Conservation (phyloP, 371 early-diverging fungal species). For the Mucor indicus region DNA sequence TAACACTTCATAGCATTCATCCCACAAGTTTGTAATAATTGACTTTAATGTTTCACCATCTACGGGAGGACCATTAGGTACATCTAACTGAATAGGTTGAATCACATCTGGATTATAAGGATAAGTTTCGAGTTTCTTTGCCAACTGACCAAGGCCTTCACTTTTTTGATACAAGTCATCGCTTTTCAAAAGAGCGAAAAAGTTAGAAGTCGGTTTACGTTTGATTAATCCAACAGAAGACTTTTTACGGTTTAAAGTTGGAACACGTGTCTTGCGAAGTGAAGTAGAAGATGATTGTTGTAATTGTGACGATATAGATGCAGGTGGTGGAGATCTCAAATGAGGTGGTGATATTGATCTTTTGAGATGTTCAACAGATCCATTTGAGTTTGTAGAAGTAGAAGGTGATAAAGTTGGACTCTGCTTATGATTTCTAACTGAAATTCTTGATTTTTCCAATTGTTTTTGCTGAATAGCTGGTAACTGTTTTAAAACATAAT, state of each 20-base stretch:
- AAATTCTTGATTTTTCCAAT: constrained; percentile 29
- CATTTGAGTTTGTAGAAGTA: constrained; percentile 9
- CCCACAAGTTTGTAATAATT: constrained; percentile 22
- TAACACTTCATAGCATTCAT: constrained; percentile 31
- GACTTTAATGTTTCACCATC: constrained; percentile 29
- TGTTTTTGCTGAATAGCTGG: constrained; percentile 27
- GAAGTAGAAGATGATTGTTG: constrained; percentile 16
- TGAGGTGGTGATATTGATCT: constrained; percentile 29
- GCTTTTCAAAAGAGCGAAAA: constrained; percentile 28
- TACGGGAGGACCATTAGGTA: constrained; percentile 15
- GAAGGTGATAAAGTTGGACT: constrained; percentile 29
- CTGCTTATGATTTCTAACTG: constrained; percentile 2
- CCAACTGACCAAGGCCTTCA: constrained; percentile 30
- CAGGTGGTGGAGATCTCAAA: constrained; percentile 67
- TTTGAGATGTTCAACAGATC: constrained; percentile 2
- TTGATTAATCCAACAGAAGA: constrained; percentile 28
- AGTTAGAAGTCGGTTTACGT: constrained; percentile 24
- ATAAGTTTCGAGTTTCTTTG: constrained; percentile 24
- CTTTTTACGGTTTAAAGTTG: constrained; percentile 32
- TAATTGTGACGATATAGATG: constrained; percentile 23
- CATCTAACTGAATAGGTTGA: constrained; percentile 27
- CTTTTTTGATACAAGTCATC: constrained; percentile 27
- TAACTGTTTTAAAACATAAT: constrained; percentile 23
- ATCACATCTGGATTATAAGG: constrained; percentile 17
- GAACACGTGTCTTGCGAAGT: constrained; percentile 36